Base-by-base conservation (phyloP, 1,284 basidiomycete genomes). In the Boletus albobrunnescens region DNA sequence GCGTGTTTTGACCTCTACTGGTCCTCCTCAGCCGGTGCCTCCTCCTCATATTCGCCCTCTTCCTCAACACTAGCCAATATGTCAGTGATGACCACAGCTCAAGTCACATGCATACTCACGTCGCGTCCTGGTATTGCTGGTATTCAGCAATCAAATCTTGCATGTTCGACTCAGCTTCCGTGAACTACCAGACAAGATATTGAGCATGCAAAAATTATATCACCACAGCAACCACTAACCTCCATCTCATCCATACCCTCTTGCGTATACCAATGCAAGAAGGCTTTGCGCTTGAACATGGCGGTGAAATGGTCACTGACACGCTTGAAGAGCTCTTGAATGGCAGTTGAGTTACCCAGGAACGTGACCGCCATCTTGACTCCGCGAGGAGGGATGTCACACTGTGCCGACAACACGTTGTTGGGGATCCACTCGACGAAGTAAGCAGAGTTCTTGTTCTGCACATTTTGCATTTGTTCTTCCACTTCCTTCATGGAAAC, bases 211-310 rank as follows among this genome's bases (percentile, higher is more conserved):
- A 7, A 11, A 8, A 4, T 13, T 13, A 32, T 6, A 20, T 11
- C 13, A 6, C 11, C 3, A 14, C 5, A 10, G n/a, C n/a, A 19
- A 31, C 6, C 20, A 68, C 73, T 52, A 55, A 82, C 84, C 77
- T 93, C 93, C 87, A 97, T 93, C 81, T 97, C 94, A 72, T 96
- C 94, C 94, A 96, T 96, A 71, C 94, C 94, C 78, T 95, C 93
- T 67, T 94, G 91, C 37, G 92, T 96, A 75, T 96, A 95, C 91
- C 94, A 97, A 73, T 97, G 94, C 81, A 97, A 85, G 87, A 97
- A 97, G 36, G 94, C 94, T 78, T 96, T 96, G 70, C 94, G 81
- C 78, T 94, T 89, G 85, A 96, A 97, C 95, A 97, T 98, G 71
- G 91, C 91, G 52, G 90, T 91, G 83, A 98, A 98, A 72, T 97